A percentile compares a stretch with the other conserved stretches of the same genome.
Evolutionary conservation across 1,284 basidiomycete species (phyloP).

Genomic region (Cryptococcus hybrid): DNA sequence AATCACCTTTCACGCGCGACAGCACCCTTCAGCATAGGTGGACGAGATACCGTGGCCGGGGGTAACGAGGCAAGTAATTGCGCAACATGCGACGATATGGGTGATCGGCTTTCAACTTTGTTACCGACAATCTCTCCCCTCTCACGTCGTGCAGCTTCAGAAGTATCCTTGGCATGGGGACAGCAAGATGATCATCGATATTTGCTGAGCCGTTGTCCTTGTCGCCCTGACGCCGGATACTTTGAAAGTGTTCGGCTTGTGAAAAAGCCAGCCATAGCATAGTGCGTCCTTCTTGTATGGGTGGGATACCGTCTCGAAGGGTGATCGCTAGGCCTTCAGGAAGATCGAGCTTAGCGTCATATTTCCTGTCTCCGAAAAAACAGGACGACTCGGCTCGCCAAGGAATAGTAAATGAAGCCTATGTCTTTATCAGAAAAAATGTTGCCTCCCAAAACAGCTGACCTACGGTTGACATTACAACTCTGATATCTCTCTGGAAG

Average conservation of each 20-base stretch:
- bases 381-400: constrained; percentile 19
- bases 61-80: constrained; percentile 34
- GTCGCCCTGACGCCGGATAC: constrained; percentile 32
- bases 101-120: not conserved
- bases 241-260: constrained; percentile 45
- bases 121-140: constrained; percentile 23
- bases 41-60: constrained; percentile 23
- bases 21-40: constrained; percentile 12
- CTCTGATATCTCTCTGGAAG: constrained; percentile 37
- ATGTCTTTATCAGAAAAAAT: not conserved
- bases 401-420: constrained; percentile 42
- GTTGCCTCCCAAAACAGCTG: not conserved
- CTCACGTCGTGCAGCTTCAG: constrained; percentile 33
- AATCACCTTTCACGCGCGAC: constrained; percentile 33
- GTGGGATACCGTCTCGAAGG: constrained; percentile 21
- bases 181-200: constrained; percentile 32
- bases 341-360: constrained; percentile 10
- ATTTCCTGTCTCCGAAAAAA: not conserved
- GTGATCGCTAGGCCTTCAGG: not conserved
- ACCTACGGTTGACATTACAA: constrained; percentile 37
- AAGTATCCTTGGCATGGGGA: constrained; percentile 35
- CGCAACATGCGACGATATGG: not conserved
- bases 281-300: constrained; percentile 23
- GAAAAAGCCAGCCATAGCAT: constrained; percentile 46
- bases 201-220: constrained; percentile 37